Percentiles rank a stretch among this genome's conserved stretches.
phyloP scores from a whole-genome alignment of 2,329 filamentous ascomycete species.

The Juglanconis oblonga region DNA sequence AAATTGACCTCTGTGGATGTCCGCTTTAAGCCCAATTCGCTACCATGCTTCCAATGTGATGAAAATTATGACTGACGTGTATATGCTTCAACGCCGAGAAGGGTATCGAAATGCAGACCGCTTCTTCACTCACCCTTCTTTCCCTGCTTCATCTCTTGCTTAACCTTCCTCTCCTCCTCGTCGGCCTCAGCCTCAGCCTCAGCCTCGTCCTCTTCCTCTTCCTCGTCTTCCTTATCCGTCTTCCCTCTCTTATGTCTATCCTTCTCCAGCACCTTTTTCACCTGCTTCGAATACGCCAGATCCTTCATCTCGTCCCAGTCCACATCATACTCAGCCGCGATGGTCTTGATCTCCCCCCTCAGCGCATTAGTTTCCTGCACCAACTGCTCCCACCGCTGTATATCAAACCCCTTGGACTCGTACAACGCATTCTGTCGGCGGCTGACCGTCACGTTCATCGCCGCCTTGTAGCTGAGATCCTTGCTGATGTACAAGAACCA shows the following conservation, averaged over 20 bases:
- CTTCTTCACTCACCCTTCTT: background rate
- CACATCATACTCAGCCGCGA: slow-evolving; percentile 85
- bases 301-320: slow-evolving; percentile 81
- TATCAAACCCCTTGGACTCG: slow-evolving; percentile 70
- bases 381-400: slow-evolving; percentile 72
- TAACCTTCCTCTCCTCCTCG: slow-evolving; percentile 27
- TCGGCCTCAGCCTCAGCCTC: slow-evolving; percentile 33
- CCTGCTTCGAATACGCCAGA: slow-evolving; percentile 58
- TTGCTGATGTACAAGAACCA: slow-evolving; percentile 94
- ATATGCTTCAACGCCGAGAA: background rate
- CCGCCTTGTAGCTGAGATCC: slow-evolving; percentile 81
- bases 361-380: slow-evolving; percentile 78
- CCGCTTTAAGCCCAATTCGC: too few species aligned
- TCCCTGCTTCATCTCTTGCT: slow-evolving; percentile 21
- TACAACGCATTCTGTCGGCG: slow-evolving; percentile 76
- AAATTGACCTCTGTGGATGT: too few species aligned
- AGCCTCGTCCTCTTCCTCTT: slow-evolving; percentile 38
- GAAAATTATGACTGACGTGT: too few species aligned
- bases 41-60: too few species aligned
- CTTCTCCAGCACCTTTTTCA: slow-evolving; percentile 54
- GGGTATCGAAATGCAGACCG: background rate
- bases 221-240: slow-evolving; percentile 34
- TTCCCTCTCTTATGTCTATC: slow-evolving; percentile 42
- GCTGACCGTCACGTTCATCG: slow-evolving; percentile 83
- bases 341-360: slow-evolving; percentile 72